Base-by-base conservation (phyloP, 108 stramenopile genomes). In the Bacterosira constricta region DNA sequence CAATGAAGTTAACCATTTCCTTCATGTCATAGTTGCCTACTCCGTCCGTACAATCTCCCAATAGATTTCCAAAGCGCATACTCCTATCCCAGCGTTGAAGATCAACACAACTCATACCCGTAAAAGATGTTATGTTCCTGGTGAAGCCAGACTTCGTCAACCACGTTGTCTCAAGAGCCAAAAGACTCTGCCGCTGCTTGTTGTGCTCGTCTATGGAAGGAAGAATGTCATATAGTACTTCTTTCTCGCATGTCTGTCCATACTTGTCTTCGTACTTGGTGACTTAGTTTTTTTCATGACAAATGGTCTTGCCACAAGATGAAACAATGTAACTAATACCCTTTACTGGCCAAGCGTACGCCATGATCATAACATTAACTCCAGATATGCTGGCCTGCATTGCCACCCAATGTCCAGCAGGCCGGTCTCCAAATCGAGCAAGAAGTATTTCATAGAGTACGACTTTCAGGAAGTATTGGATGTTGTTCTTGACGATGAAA, bases 161-260 rank as follows among this genome's bases (percentile, higher is more conserved):
- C n/a, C n/a, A n/a, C n/a, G n/a, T n/a, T n/a, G n/a, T n/a, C n/a
- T 15, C 3, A n/a, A n/a, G 34, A 23, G 32, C 30, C 10, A 75
- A 52, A 20, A 26, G 38, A 34, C 36, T 29, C 39, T 75, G 73
- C 15, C 56, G 73, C 3, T 21, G 36, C 20, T 67, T 63, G 56
- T 75, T 75, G 65, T 66, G 73, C 18, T 63, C 36, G 32, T 58
- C 36, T 23, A 75, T 66, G 32, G 47, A 13, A 23, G 49, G 49
- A 18, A 25, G 20, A 44, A 32, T 18, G 6, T 58, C 18, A 32
- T 52, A 75, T 6, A 63, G 44, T 1, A 55, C 10, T 11, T 58
- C 38, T 23, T 26, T 66, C 11, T 1, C 13, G 13, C 13, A 42
- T 1, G 23, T 13, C 17, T 58, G 42, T 4, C 53, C 53, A 45